Percentiles rank a stretch among this genome's conserved stretches.
These are phyloP conservation scores for Jacaranda mimosifolia DNA, from an alignment of 257 asterid genomes.

Conservation along the genomic window DNA sequence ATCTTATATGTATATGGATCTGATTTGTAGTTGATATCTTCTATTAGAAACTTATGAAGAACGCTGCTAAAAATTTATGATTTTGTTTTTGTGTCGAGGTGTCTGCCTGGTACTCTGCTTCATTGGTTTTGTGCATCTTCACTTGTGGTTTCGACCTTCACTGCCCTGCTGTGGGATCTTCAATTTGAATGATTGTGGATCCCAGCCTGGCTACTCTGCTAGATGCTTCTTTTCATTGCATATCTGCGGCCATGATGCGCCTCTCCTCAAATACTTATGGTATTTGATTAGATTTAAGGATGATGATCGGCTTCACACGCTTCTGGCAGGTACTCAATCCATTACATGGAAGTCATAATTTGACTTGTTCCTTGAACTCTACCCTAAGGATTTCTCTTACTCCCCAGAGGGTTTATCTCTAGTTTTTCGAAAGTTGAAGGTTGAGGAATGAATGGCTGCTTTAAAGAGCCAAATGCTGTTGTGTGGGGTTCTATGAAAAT, in stretches of 20 bases:
- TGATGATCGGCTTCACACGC: conserved; percentile 65
- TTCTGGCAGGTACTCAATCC: conserved; percentile 71
- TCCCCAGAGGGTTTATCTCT: background rate
- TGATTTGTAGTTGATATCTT: conserved; percentile 50
- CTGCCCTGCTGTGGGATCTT: conserved; percentile 89
- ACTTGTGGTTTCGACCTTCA: conserved; percentile 81
- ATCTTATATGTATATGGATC: conserved; percentile 44
- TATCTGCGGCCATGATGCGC: conserved; percentile 66
- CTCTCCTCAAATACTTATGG: conserved; percentile 65
- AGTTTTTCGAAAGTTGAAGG: background rate
- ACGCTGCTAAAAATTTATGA: conserved; percentile 64
- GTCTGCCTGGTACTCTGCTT: conserved; percentile 82
- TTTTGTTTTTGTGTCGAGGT: conserved; percentile 93
- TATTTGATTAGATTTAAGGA: conserved; percentile 63
- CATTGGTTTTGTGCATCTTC: conserved; percentile 94
- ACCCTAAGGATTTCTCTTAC: background rate
- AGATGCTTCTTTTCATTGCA: conserved; percentile 85
- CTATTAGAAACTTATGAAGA: conserved; percentile 39
- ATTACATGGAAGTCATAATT: conserved; percentile 37
- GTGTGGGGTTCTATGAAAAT: background rate
- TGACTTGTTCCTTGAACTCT: conserved; percentile 27
- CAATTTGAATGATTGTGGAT: conserved; percentile 84
- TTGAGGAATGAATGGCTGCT: background rate
- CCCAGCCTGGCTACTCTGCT: conserved; percentile 86
- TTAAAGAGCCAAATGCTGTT: background rate